Conservation (phyloP, 2,329 filamentous ascomycete species). For the Xylaria sp. region DNA sequence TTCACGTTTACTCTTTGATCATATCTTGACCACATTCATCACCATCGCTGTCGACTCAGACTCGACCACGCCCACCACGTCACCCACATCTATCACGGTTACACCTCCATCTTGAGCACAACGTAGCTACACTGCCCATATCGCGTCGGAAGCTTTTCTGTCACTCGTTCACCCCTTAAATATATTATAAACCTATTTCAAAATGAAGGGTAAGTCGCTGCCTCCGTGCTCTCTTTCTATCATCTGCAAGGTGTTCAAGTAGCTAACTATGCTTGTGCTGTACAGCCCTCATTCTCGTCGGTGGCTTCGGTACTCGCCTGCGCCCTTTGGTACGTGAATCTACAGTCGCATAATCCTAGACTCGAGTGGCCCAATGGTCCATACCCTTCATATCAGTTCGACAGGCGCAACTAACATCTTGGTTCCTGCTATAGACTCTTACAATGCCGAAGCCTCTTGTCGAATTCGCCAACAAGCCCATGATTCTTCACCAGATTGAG, state of each 20-base stretch:
- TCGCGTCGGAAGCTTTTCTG: not conserved
- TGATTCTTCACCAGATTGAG: conserved; percentile 98
- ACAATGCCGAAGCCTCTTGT: conserved; percentile 97
- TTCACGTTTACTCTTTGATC: too few species aligned
- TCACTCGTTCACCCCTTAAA: conserved; percentile 4
- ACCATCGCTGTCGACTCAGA: not conserved
- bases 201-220: conserved; percentile 49
- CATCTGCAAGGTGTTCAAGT: not conserved
- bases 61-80: too few species aligned
- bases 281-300: conserved; percentile 95
- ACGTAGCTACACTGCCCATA: not conserved
- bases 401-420: conserved; percentile 23
- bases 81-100: not conserved
- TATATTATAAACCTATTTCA: conserved; percentile 24
- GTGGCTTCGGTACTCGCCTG: conserved; percentile 97
- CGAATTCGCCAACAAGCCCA: conserved; percentile 98
- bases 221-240: too few species aligned
- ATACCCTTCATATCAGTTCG: not conserved
- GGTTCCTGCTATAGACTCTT: conserved; percentile 69
- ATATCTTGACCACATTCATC: not conserved
- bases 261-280: conserved; percentile 20
- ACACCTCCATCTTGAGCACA: not conserved
- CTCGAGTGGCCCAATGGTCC: not conserved
- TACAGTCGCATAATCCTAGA: conserved; percentile 10
- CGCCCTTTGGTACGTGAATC: conserved; percentile 79